Percentiles rank a stretch among this genome's conserved stretches.
These are phyloP conservation scores for Paxillus involutus DNA, from an alignment of 768 basidiomycete species.

Conservation along the genomic window DNA sequence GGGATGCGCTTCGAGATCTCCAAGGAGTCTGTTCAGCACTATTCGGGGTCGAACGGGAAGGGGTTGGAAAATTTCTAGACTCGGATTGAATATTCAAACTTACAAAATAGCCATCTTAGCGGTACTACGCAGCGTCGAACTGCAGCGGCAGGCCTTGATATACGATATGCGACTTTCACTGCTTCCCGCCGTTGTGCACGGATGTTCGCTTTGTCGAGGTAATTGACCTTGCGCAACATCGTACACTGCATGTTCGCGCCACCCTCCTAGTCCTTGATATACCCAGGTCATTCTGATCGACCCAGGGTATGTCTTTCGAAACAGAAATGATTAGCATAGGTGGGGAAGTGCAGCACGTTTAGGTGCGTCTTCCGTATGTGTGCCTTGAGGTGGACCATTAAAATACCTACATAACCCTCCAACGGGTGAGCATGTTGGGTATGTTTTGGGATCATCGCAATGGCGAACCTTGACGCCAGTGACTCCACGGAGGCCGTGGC, in stretches of 20 bases:
- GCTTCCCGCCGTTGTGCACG: conserved; percentile 85
- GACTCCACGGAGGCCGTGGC: conserved; percentile 88
- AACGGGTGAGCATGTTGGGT: neutral
- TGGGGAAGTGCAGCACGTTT: conserved; percentile 90
- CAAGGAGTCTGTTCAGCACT: conserved; percentile 68
- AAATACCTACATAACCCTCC: conserved; percentile 95
- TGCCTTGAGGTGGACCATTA: conserved; percentile 98
- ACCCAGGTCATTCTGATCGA: conserved; percentile 84
- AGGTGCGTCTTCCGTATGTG: conserved; percentile 84
- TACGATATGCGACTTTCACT: conserved; percentile 77
- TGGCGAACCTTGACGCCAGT: conserved; percentile 85
- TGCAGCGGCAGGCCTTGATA: conserved; percentile 66
- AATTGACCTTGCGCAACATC: conserved; percentile 90
- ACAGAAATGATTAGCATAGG: conserved; percentile 99
- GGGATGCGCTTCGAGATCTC: conserved; percentile 74
- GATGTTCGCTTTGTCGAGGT: conserved; percentile 76
- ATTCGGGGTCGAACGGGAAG: conserved; percentile 44
- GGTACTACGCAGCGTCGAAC: conserved; percentile 81
- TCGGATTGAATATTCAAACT: conserved; percentile 23
- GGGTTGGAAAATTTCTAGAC: conserved; percentile 1
- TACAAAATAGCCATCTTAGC: conserved; percentile 76
- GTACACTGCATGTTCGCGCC: conserved; percentile 99
- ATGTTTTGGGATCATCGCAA: neutral
- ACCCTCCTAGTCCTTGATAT: conserved; percentile 99
- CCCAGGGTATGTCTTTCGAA: conserved; percentile 96